Conservation (phyloP, 495 filamentous ascomycete genomes). For the Tuber brumale region DNA sequence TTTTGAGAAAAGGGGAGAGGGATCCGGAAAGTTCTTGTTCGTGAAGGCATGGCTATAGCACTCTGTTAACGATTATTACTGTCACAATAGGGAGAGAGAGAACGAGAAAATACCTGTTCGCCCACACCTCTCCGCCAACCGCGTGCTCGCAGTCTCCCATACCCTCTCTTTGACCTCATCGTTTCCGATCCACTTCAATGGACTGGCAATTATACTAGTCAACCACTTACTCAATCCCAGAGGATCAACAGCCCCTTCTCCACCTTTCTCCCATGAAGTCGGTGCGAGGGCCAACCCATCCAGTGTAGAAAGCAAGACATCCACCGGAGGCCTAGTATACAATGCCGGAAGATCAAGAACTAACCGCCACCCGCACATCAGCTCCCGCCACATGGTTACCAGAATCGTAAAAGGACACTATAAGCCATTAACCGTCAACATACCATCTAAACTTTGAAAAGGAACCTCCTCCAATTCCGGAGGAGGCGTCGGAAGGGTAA, state of each 20-base stretch:
- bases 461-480: conserved; percentile 12
- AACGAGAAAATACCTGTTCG: conserved; percentile 49
- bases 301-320: conserved; percentile 43
- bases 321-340: conserved; percentile 45
- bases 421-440: not conserved
- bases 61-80: not conserved
- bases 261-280: conserved; percentile 45
- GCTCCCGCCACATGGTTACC: not conserved
- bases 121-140: conserved; percentile 78
- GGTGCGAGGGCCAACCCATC: conserved; percentile 42
- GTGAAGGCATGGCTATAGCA: conserved; percentile 62
- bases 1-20: conserved; percentile 40
- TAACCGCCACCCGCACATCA: conserved; percentile 19
- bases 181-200: conserved; percentile 65
- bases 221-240: conserved; percentile 45
- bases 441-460: conserved; percentile 12
- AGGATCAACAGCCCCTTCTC: not conserved
- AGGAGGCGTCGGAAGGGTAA: conserved; percentile 14
- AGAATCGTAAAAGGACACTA: not conserved
- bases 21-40: conserved; percentile 68
- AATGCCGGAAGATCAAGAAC: conserved; percentile 50
- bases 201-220: conserved; percentile 66
- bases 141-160: conserved; percentile 69
- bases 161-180: conserved; percentile 66
- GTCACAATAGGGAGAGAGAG: not conserved